Evolutionary conservation across 768 basidiomycete genomes (phyloP).

Genomic region (Cystoderma amianthinum): DNA sequence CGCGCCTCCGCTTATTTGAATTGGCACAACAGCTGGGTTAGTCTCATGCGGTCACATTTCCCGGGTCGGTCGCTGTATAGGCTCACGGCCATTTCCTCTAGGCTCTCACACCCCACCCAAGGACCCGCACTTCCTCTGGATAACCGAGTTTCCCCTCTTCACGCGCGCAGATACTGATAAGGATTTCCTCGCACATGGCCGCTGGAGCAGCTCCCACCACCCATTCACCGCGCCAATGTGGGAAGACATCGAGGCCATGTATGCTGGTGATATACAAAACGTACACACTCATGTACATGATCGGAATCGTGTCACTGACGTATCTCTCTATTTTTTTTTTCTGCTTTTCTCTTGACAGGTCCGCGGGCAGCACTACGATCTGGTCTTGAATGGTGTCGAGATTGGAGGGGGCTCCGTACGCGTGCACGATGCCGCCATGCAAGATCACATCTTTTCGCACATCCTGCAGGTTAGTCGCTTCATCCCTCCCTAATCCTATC

Average conservation of each 20-base stretch:
- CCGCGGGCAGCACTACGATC: slow-evolving; percentile 93
- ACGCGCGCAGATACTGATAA: slow-evolving; percentile 84
- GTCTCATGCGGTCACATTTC: slow-evolving; percentile 11
- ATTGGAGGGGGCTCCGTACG: slow-evolving; percentile 93
- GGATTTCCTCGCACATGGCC: slow-evolving; percentile 73
- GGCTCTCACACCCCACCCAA: slow-evolving; percentile 50
- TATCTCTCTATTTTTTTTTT: neutral
- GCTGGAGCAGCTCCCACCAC: slow-evolving; percentile 92
- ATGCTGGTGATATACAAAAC: slow-evolving; percentile 56
- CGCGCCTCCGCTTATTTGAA: slow-evolving; percentile 62
- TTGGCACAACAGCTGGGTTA: slow-evolving; percentile 58
- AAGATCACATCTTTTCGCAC: slow-evolving; percentile 72
- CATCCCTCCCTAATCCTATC: slow-evolving; percentile 6
- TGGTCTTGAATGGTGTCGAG: slow-evolving; percentile 90
- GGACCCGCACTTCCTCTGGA: slow-evolving; percentile 84
- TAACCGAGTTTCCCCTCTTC: slow-evolving; percentile 94
- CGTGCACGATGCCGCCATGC: slow-evolving; percentile 83
- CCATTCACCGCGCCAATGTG: slow-evolving; percentile 96
- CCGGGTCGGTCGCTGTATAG: slow-evolving; percentile 4
- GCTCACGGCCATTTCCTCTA: slow-evolving; percentile 15
- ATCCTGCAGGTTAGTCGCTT: slow-evolving; percentile 69
- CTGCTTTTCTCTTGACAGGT: slow-evolving; percentile 42
- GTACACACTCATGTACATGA: slow-evolving; percentile 17
- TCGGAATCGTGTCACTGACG: neutral
- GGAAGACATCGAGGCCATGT: slow-evolving; percentile 78